phyloP scores from a whole-genome alignment of 192 early-diverging fungal genomes.

The Coemansia sp. region DNA sequence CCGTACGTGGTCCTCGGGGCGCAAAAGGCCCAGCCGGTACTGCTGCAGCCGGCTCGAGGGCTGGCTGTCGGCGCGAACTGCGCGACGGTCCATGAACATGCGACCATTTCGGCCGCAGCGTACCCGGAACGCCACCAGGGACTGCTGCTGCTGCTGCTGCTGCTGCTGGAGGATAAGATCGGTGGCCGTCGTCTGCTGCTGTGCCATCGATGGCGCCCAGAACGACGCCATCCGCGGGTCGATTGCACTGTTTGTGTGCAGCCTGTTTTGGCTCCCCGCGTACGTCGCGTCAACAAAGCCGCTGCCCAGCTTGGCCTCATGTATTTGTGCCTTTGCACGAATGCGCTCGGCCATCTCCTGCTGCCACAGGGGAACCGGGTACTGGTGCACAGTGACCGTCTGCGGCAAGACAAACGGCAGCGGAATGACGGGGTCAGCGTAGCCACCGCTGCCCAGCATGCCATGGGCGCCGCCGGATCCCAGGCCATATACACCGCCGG shows the following conservation, averaged over 20 bases:
- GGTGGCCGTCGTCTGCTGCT: not conserved
- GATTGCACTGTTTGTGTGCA: slow-evolving; percentile 17
- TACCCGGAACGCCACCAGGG: slow-evolving; percentile 35
- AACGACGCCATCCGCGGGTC: slow-evolving; percentile 16
- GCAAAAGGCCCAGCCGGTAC: slow-evolving; percentile 36
- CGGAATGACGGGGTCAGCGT: slow-evolving; percentile 20
- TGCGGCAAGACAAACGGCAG: slow-evolving; percentile 39
- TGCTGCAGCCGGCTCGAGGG: slow-evolving; percentile 13
- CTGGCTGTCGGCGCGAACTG: slow-evolving; percentile 2
- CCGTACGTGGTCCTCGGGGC: slow-evolving; percentile 30
- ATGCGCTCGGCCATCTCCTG: slow-evolving; percentile 28
- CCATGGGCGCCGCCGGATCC: not conserved
- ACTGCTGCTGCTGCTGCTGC: not conserved
- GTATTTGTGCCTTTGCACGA: slow-evolving; percentile 5
- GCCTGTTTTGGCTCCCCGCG: not conserved
- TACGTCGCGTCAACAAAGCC: slow-evolving; percentile 47
- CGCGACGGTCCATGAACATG: slow-evolving; percentile 40
- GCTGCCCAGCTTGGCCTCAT: slow-evolving; percentile 13
- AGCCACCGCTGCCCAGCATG: not conserved
- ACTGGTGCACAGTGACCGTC: slow-evolving; percentile 34
- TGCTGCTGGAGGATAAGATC: too few relatives aligned
- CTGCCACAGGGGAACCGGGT: slow-evolving; percentile 23
- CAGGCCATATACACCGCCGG: not conserved
- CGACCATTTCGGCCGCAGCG: slow-evolving; percentile 39
- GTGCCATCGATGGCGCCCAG: slow-evolving; percentile 21